Evolutionary conservation across 1,139 yeast species (phyloP).

Genomic region (Sugiyamaella novakii): DNA sequence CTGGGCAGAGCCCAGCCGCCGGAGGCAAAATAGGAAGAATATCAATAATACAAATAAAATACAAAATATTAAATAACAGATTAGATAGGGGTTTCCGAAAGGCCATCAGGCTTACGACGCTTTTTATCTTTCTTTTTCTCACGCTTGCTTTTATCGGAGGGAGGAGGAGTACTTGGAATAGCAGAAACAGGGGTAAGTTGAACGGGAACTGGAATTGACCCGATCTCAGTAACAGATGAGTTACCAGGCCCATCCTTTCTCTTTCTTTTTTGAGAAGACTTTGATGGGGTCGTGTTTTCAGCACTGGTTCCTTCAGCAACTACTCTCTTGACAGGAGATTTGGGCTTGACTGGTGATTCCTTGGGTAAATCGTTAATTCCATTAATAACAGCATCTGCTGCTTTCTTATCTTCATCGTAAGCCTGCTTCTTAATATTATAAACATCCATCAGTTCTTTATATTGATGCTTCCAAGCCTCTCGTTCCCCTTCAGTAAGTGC

Average conservation of each 20-base stretch:
- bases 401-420: slow-evolving; percentile 50
- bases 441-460: slow-evolving; percentile 61
- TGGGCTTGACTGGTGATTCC: slow-evolving; percentile 15
- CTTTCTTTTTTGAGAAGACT: slow-evolving; percentile 20
- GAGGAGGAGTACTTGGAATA: background rate
- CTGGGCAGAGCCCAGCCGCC: slow-evolving; percentile 13
- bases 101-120: slow-evolving; percentile 29
- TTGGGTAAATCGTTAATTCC: slow-evolving; percentile 17
- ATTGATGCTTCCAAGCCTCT: slow-evolving; percentile 73
- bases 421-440: slow-evolving; percentile 67
- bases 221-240: slow-evolving; percentile 14
- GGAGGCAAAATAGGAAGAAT: slow-evolving; percentile 2
- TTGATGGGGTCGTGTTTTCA: slow-evolving; percentile 4
- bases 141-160: slow-evolving; percentile 7
- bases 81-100: slow-evolving; percentile 3
- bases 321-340: slow-evolving; percentile 16
- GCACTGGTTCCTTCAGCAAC: background rate
- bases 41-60: slow-evolving; percentile 1
- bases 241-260: slow-evolving; percentile 20
- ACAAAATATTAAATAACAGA: background rate
- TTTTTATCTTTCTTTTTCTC: slow-evolving; percentile 33
- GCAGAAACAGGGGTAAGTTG: slow-evolving; percentile 15
- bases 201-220: slow-evolving; percentile 6
- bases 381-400: slow-evolving; percentile 32
- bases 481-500: slow-evolving; percentile 66